Base-by-base conservation (phyloP, 768 basidiomycete species). In the Lactarius trivialis region DNA sequence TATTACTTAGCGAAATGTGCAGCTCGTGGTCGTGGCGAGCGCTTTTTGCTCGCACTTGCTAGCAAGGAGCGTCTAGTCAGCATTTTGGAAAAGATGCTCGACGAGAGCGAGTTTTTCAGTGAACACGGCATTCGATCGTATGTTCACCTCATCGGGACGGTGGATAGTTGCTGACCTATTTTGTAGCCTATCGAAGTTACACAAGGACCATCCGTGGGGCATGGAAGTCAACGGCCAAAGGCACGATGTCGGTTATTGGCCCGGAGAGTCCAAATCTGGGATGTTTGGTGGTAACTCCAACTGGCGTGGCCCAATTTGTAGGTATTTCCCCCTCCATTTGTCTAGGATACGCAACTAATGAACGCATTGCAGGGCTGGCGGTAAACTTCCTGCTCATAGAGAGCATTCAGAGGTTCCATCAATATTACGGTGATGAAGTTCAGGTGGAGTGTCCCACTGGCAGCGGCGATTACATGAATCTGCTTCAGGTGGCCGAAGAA, bases 281-380 rank as follows among this genome's bases (percentile, higher is more conserved):
- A 99, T 99, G 96, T 96, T 97, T 73, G 93, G 94, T 56, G 93
- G 92, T n/a, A 95, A 94, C 71, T 94, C 92, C n/a, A 95, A 94
- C 67, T 96, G 93, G 93, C 79, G 93, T 72, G 93, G 93, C n/a
- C 89, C 89, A 4, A 89, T 91, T 60, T 91, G 89, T 89, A 67
- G 75, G 83, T 64, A 9, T 24, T 49, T 54, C 32, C 36, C n/a
- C 48, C 41, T 3, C 19, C 15, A 24, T 43, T n/a, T 26, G 21
- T n/a, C 26, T 12, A n/a, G 32, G 26, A 28, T 39, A 28, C n/a
- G 32, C 33, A 39, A 58, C 50, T 65, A 61, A 61, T 61, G 41
- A 63, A 11, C 17, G 32, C 34, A 3, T 30, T 51, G 70, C 73
- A 83, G 93, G 96, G 97, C 84, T 98, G 45, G 94, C 97, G 9